Base-by-base conservation (phyloP, 2,329 filamentous ascomycete genomes). In the Claviceps sp. region DNA sequence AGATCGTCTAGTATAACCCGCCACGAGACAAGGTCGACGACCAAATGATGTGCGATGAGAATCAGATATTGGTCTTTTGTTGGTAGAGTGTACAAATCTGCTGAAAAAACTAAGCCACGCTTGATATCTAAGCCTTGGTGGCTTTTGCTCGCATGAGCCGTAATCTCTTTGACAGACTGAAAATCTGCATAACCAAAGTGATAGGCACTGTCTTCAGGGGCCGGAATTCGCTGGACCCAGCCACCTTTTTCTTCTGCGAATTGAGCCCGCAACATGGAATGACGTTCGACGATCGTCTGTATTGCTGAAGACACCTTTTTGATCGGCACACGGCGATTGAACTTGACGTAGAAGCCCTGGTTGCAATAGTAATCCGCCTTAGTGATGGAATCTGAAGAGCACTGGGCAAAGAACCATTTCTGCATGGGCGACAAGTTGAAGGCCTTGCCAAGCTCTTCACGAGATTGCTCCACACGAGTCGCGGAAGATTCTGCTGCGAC, bases 11-110 rank as follows among this genome's bases (percentile, higher is more conserved):
- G 57, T 3, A 75, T 60, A 5, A 71, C 62, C 5, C 69, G 62
- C 72, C 72, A 75, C 0, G 70, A 71, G 1, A 74, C 69, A 6
- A 74, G 58, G 50, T 74, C 72, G n/a, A 74, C 63, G 2, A 69
- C 62, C 0, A 70, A 58, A 52, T 71, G 68, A 13, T 70, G 67
- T 2, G 60, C 63, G 5, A 62, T 58, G 7, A 71, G 48, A 4
- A 63, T 68, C 0, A 68, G 42, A 2, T 59, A 45, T 36, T 65
- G 64, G 13, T 57, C 24, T 5, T 51, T 49, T 1, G 51, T 18
- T 9, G 46, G 40, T 9, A 49, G 14, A 2, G 11, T 46, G 30
- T 44, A 52, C 7, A 52, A n/a, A 22, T 55, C 52, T 34, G 44
- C 58, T 7, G 52, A 47, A 4, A 59, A 40, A 13, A 59, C 9